Evolutionary conservation across 192 early-diverging fungal species (phyloP).

Genomic region (Hyaloraphidium curvatum): DNA sequence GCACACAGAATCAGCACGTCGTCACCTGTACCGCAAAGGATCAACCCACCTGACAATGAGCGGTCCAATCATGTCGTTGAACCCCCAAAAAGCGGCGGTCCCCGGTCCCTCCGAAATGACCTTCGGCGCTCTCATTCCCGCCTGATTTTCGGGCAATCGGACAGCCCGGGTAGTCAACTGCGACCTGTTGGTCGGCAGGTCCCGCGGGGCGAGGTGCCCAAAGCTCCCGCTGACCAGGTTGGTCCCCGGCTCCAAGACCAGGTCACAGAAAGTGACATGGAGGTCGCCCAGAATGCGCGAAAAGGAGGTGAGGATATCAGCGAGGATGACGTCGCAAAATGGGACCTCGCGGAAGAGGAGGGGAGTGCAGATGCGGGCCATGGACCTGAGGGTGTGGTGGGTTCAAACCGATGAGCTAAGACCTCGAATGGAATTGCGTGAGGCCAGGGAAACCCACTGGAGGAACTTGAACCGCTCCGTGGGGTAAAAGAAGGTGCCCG

Average conservation of each 20-base stretch:
- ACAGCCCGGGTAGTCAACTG: too few species aligned
- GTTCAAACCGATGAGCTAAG: too few species aligned
- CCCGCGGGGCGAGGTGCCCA: too few species aligned
- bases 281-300: constrained; percentile 75
- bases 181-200: too few species aligned
- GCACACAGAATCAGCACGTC: neutral
- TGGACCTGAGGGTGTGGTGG: too few species aligned
- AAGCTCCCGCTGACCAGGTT: too few species aligned
- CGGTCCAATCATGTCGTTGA: neutral
- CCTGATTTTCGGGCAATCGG: too few species aligned
- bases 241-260: constrained; percentile 18
- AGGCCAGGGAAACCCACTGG: constrained; percentile 13
- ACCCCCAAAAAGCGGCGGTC: neutral
- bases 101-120: too few species aligned
- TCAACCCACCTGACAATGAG: neutral
- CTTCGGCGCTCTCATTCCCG: too few species aligned
- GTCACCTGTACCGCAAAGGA: neutral
- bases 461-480: constrained; percentile 32
- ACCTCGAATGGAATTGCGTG: too few species aligned
- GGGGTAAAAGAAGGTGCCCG: constrained; percentile 21
- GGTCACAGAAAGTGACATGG: constrained; percentile 40
- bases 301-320: constrained; percentile 89
- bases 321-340: constrained; percentile 68
- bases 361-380: constrained; percentile 27
- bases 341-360: constrained; percentile 29